Conservation (phyloP, 345 rosid species). For the Brassica rapa region DNA sequence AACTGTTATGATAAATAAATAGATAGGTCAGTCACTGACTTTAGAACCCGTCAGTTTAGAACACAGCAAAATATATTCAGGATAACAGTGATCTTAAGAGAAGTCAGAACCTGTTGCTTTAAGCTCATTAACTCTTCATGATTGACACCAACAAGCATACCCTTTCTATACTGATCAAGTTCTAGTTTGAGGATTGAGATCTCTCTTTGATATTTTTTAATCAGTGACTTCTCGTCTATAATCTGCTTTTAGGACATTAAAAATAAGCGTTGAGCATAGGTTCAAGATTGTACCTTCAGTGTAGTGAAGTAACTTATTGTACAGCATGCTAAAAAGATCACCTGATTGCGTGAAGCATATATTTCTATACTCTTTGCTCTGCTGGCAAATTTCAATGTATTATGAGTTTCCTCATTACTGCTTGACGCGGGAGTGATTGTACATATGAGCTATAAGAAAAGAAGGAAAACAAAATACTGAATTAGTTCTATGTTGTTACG, state of each 20-base stretch:
- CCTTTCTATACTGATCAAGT: slow-evolving; percentile 86
- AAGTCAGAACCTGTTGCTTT: slow-evolving; percentile 76
- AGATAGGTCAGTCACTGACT: slow-evolving; percentile 21
- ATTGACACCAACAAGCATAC: slow-evolving; percentile 84
- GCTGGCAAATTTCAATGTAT: slow-evolving; percentile 97
- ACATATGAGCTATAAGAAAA: slow-evolving; percentile 79
- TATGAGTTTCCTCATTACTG: slow-evolving; percentile 96
- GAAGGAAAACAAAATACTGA: slow-evolving; percentile 16
- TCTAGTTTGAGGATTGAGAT: slow-evolving; percentile 85
- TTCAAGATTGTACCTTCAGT: slow-evolving; percentile 12
- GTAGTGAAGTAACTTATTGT: slow-evolving; percentile 4
- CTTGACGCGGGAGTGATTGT: slow-evolving; percentile 99
- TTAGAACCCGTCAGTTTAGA: not conserved
- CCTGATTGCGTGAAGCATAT: slow-evolving; percentile 96
- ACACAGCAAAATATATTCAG: slow-evolving; percentile 4
- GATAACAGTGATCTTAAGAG: not conserved
- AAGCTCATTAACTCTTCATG: slow-evolving; percentile 91
- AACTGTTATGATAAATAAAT: slow-evolving; percentile 49
- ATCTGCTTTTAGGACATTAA: slow-evolving; percentile 56
- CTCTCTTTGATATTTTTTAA: slow-evolving; percentile 97
- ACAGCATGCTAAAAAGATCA: slow-evolving; percentile 35
- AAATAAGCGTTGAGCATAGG: slow-evolving; percentile 25
- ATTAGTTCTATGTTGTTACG: not conserved
- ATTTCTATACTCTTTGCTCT: slow-evolving; percentile 98
- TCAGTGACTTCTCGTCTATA: slow-evolving; percentile 95